phyloP scores from a whole-genome alignment of 1,284 basidiomycete species.

The Cutaneotrichosporon sp. region DNA sequence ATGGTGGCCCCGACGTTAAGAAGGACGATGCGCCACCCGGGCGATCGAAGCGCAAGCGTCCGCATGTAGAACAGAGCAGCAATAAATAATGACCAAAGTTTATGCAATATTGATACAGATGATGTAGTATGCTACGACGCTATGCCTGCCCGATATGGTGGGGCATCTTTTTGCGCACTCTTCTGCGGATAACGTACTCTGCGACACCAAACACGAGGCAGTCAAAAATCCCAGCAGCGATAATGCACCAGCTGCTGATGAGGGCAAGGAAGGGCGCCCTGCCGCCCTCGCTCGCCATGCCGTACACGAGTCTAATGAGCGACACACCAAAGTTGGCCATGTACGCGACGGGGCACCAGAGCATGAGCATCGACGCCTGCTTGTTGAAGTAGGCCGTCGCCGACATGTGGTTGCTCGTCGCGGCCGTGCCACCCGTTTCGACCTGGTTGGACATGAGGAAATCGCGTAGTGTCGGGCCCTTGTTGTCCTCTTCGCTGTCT shows the following conservation, averaged over 20 bases:
- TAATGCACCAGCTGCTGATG: slow-evolving; percentile 35
- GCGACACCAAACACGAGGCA: slow-evolving; percentile 40
- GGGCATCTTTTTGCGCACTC: slow-evolving; percentile 22
- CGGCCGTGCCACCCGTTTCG: too few relatives aligned
- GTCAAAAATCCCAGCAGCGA: slow-evolving; percentile 40
- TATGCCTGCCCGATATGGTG: too few relatives aligned
- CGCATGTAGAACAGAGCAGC: too few relatives aligned
- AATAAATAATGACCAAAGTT: too few relatives aligned
- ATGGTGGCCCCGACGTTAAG: too few relatives aligned
- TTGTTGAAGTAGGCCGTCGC: slow-evolving; percentile 44
- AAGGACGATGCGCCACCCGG: too few relatives aligned
- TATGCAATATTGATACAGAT: too few relatives aligned
- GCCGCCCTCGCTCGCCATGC: slow-evolving; percentile 28
- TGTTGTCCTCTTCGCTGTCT: too few relatives aligned
- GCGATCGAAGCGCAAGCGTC: too few relatives aligned
- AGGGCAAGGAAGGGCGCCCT: slow-evolving; percentile 24
- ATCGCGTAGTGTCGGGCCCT: too few relatives aligned
- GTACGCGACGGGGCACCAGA: slow-evolving; percentile 46
- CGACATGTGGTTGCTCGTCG: slow-evolving; percentile 17
- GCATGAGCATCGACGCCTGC: slow-evolving; percentile 45
- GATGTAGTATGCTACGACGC: too few relatives aligned
- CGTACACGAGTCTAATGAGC: slow-evolving; percentile 27
- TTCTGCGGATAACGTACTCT: slow-evolving; percentile 35
- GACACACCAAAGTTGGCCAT: slow-evolving; percentile 41
- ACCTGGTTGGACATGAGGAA: too few relatives aligned